Evolutionary conservation across 2,329 filamentous ascomycete species (phyloP), one percentile per base, ranked within the genome.

Genomic region (Lachnellula arida): DNA sequence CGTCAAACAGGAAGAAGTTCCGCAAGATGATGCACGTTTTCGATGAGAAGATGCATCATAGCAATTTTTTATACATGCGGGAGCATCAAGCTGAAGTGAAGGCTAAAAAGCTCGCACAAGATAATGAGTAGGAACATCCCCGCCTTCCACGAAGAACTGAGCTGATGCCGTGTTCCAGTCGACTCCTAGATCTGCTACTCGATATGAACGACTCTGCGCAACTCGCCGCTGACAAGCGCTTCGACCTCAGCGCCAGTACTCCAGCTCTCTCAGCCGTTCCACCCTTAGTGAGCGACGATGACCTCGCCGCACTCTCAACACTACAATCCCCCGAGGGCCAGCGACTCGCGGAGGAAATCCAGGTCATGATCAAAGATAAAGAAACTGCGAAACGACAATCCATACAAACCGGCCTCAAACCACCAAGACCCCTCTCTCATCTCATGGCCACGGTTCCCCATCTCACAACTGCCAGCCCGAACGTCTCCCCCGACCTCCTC

Each of bases 1-100:
- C 83, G 68, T 87, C 84, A 46, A 87, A 81, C 79, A 91, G 89
- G 81, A 96, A 96, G 76, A 99, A 99, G 78, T 99, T 95, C 73
- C 87, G 88, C 67, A 95, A 95, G 80, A 89, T 94, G 85, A 86
- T 88, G 74, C 80, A 87, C 70, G 78, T 80, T 28, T 95, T 94
- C 68, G 88, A 94, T 65, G 79, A 85, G 50, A 84, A 84, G 67
- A 89, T 92, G 82, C 82, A 86, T 55, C 84, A 90, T 62, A 89
- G 90, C 71, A 94, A 96, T 73, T 81, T 86, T 53, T 79, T 94
- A 58, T 94, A 94, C 73, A 84, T 85, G 65, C 80, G 89, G 53
- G 91, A 94, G 72, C 88, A 89, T 71, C 86, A 87, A 72, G 89
- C 92, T 37, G 84, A 88, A 59, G 85, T 87, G 62, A 88, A 90